Evolutionary conservation across 129 eudicot species (phyloP), one percentile per base, ranked within the genome.

Genomic region (Ambrosia artemisiifolia): DNA sequence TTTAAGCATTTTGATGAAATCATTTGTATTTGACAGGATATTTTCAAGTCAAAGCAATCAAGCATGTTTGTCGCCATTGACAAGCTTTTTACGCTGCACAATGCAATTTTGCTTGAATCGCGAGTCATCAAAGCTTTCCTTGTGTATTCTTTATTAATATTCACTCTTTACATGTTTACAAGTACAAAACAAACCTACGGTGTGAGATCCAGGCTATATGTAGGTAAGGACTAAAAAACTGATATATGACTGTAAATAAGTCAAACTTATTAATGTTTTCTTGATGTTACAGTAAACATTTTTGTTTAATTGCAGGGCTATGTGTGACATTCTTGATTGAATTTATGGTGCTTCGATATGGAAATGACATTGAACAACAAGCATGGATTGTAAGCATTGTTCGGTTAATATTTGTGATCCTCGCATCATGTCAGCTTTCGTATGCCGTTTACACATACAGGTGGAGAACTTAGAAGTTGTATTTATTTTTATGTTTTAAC

Each of bases 11-110:
- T 28, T 54, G 20, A 54, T 6, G 6, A 42, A 42, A 2, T 54
- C 3, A 3, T 56, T 56, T 56, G 30, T 62, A 47, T n/a, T 56
- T 63, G 65, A 18, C 82, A 87, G 96, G 90, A 90, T 73, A 81
- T 77, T 51, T 90, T 87, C 75, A 90, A 89, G 79, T 82, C 88
- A 14, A 89, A 86, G 75, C 96, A 90, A 83, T 75, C 92, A 33
- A 85, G 73, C 75, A 82, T 87, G 90, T 87, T 89, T 78, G 68
- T 78, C 38, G 86, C 96, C 38, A 68, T 89, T 24, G 90, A 89
- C 80, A 89, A 87, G 77, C 92, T 89, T 62, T 86, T 87, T 59
- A 76, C 83, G 40, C 34, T 89, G 59, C 93, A 84, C 69, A 84
- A 83, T 46, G 86, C 93, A 69, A 77, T 86, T 74, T 67, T 86